A percentile compares a stretch with the other conserved stretches of the same genome.
Evolutionary conservation across 805 yeast species (phyloP).

Genomic region (Clavispora vitiphila): DNA sequence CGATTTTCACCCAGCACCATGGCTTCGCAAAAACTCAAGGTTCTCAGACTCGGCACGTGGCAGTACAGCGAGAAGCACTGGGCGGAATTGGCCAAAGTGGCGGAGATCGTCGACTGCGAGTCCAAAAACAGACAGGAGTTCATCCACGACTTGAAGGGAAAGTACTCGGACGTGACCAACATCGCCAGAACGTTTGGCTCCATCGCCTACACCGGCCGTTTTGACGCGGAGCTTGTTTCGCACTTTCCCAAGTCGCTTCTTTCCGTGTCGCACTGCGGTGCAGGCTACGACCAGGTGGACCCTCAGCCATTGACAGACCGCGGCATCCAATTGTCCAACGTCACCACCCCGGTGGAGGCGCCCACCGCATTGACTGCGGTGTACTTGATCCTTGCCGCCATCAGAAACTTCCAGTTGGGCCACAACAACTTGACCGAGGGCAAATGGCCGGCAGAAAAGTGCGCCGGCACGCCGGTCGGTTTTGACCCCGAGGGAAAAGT

Average conservation of each 20-base stretch:
- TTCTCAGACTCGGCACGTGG: constrained; percentile 17
- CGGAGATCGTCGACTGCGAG: constrained; percentile 33
- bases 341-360: constrained; percentile 60
- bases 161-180: constrained; percentile 39
- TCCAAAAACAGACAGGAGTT: constrained; percentile 36
- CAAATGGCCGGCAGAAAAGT: constrained; percentile 49
- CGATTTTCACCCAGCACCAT: too few relatives aligned
- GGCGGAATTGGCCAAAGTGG: constrained; percentile 16
- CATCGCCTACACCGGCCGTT: constrained; percentile 51
- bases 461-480: constrained; percentile 57
- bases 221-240: constrained; percentile 56
- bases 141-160: constrained; percentile 37
- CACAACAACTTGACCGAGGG: constrained; percentile 49
- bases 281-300: constrained; percentile 74
- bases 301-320: constrained; percentile 45
- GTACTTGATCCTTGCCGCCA: constrained; percentile 54
- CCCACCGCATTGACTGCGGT: constrained; percentile 74
- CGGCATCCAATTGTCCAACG: constrained; percentile 61
- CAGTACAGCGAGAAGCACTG: constrained; percentile 9
- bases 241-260: constrained; percentile 52
- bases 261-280: constrained; percentile 60
- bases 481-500: constrained; percentile 70
- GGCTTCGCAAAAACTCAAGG: constrained; percentile 9
- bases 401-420: constrained; percentile 64
- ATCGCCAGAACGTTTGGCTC: constrained; percentile 53